phyloP scores from a whole-genome alignment of 2,329 filamentous ascomycete genomes.

The Arthrinium phaeospermum region DNA sequence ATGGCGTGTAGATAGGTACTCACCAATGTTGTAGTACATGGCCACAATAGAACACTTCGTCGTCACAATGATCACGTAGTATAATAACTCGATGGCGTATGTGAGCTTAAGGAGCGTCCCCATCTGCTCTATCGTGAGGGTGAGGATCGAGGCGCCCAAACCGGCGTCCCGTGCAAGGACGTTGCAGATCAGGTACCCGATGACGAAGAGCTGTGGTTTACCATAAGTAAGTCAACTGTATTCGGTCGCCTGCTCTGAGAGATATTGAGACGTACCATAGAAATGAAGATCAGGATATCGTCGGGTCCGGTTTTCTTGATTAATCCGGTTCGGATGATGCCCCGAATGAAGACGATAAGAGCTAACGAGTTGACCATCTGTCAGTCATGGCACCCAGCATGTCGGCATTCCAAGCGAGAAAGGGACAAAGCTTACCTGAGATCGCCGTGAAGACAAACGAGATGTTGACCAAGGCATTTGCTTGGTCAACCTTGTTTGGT shows the following conservation, averaged over 20 bases:
- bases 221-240: not conserved
- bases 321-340: not conserved
- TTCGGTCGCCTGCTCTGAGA: not conserved
- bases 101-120: not conserved
- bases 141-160: not conserved
- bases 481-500: not conserved
- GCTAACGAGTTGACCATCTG: not conserved
- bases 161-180: not conserved
- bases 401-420: not conserved
- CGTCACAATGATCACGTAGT: constrained; percentile 45
- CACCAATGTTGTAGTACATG: constrained; percentile 53
- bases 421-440: not conserved
- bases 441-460: not conserved
- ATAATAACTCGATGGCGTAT: constrained; percentile 46
- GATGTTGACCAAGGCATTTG: not conserved
- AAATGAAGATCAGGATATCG: not conserved
- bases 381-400: not conserved
- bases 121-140: not conserved
- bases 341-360: not conserved
- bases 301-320: not conserved
- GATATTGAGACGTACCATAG: not conserved
- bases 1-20: constrained; percentile 25
- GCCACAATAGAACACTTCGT: constrained; percentile 52
- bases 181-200: not conserved
- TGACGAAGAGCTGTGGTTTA: not conserved